A percentile compares a stretch with the other conserved stretches of the same genome.
Conservation (phyloP, 23 red algal genomes). For the Gracilaria domingensis region DNA sequence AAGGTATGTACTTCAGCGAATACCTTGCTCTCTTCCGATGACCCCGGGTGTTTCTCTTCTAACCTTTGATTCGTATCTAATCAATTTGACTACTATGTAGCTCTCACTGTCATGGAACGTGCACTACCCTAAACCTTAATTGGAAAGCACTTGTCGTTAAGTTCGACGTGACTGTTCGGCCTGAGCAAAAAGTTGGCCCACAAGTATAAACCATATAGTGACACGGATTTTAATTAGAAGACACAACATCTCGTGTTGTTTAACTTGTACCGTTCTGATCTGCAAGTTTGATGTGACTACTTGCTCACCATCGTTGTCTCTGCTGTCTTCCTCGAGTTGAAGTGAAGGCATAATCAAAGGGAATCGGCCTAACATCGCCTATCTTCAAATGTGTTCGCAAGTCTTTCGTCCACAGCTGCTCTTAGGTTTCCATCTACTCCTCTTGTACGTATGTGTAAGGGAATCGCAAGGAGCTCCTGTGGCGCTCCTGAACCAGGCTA, state of each 20-base stretch:
- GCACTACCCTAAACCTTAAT: not conserved
- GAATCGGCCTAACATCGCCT: not conserved
- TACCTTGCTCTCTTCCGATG: too few species aligned
- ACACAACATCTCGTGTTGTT: not conserved
- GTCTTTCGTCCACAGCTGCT: not conserved
- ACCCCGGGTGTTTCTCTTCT: too few species aligned
- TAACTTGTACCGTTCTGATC: not conserved
- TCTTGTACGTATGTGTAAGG: not conserved
- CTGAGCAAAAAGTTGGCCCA: not conserved
- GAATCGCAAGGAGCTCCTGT: not conserved
- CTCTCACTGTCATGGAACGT: not conserved
- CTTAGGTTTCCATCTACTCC: not conserved
- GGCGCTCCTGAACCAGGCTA: not conserved
- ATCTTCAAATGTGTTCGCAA: not conserved
- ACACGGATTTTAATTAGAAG: conserved; percentile 12
- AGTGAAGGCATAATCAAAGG: not conserved
- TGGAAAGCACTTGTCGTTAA: too few species aligned
- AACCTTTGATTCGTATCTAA: too few species aligned
- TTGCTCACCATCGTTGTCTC: not conserved
- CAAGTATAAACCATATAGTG: not conserved
- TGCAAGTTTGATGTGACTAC: not conserved
- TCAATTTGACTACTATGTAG: not conserved
- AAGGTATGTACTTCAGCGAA: too few species aligned
- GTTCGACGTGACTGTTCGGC: conserved; percentile 5
- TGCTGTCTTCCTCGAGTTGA: not conserved